phyloP scores from a whole-genome alignment of 495 filamentous ascomycete species.

The Aspergillus indologenus region DNA sequence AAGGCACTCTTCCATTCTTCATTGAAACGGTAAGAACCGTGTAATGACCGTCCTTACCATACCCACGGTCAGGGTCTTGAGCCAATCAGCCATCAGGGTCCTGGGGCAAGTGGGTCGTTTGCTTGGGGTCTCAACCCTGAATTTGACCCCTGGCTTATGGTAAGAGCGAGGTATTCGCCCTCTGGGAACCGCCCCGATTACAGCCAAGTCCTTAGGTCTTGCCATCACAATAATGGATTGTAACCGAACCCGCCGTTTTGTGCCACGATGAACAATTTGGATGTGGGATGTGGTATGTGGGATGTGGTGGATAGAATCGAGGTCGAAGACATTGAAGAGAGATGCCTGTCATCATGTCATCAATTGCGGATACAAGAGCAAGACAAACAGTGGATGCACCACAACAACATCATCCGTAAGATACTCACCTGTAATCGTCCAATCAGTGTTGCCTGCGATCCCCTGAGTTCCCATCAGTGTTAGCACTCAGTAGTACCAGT shows the following conservation, averaged over 20 bases:
- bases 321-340: not conserved
- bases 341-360: too few species aligned
- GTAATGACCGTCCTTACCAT: not conserved
- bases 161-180: not conserved
- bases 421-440: too few species aligned
- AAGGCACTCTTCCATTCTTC: not conserved
- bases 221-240: not conserved
- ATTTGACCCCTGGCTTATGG: not conserved
- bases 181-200: not conserved
- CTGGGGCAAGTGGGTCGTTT: not conserved
- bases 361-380: too few species aligned
- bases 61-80: not conserved
- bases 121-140: not conserved
- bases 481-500: too few species aligned
- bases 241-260: not conserved
- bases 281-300: not conserved
- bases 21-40: not conserved
- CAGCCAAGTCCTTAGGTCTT: not conserved
- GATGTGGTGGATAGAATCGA: not conserved
- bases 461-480: not conserved
- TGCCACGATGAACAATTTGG: not conserved
- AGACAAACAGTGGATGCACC: too few species aligned
- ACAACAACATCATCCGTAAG: too few species aligned
- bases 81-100: constrained; percentile 6
- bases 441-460: not conserved